Base-by-base conservation (phyloP, 148 eudicot genomes). In the Rhododendron simsii region DNA sequence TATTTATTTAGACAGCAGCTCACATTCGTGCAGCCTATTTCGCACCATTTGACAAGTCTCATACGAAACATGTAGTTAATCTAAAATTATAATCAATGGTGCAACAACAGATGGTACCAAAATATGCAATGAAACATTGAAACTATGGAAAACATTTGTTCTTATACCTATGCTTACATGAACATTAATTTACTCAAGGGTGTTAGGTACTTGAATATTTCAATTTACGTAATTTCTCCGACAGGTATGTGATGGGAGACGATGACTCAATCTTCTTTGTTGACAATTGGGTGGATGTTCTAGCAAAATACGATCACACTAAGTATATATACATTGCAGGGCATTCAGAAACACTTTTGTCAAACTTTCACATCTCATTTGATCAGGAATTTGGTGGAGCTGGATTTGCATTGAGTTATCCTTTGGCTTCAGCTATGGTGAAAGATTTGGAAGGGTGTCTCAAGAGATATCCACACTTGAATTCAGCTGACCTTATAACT, bases 311-410 rank as follows among this genome's bases (percentile, higher is more conserved):
- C 82, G 92, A 93, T 84, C 92, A 93, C 82, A 90, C 14, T 2
- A 89, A 90, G 83, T 90, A 89, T 53, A 76, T 65, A 23, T 92
- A 91, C 65, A 84, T 91, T 14, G 94, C 92, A 26, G 88, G 83
- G 7, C 89, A 86, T 39, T 86, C 94, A 0, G 94, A 92, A 80
- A 76, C 85, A n/a, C 6, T 87, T 18, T 15, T 18, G 39, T 87
- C 90, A 11, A 90, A 92, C 57, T 3, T 80, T n/a, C 86, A 28
- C 15, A 28, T 80, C 59, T 87, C 93, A 0, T 93, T 89, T 44
- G 90, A 91, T n/a, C 88, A 86, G 90, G 95, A 89, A 1, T 93
- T 93, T 89, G 93, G 95, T 23, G 95, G 77, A 28, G 92, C 78
- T 48, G 92, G 92, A 67, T 73, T 90, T 11, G 84, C 87, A 0